Percentiles rank a stretch among this genome's conserved stretches.
These are phyloP conservation scores for Rubia yunnanensis DNA, from an alignment of 257 asterid genomes.

Conservation along the genomic window DNA sequence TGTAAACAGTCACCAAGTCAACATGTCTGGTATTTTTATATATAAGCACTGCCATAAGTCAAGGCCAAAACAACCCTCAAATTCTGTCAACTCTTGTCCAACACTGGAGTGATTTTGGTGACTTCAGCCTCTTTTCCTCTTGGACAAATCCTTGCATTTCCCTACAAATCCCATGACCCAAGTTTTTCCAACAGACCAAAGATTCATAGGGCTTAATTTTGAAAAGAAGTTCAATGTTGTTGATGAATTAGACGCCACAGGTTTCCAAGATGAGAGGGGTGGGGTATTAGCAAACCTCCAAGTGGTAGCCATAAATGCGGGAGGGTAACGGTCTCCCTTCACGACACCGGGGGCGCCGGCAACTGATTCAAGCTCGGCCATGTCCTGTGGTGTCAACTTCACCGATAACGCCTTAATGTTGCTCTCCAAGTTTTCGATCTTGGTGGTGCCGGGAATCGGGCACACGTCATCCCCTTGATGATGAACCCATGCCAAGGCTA, in stretches of 20 bases:
- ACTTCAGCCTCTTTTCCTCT: background rate
- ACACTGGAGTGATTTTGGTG: no score
- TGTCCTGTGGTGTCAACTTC: slow-evolving; percentile 26
- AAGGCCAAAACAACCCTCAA: no score
- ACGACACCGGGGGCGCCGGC: slow-evolving; percentile 27
- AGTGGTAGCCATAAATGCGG: background rate
- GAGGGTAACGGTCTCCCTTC: slow-evolving; percentile 35
- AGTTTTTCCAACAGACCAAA: background rate
- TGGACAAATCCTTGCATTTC: background rate
- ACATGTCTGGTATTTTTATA: background rate
- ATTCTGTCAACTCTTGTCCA: no score
- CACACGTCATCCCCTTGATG: slow-evolving; percentile 32
- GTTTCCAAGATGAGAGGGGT: slow-evolving; percentile 23
- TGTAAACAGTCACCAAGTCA: background rate
- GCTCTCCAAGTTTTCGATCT: slow-evolving; percentile 25
- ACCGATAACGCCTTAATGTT: slow-evolving; percentile 27
- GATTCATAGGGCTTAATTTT: background rate
- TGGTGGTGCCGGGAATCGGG: slow-evolving; percentile 29
- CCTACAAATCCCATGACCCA: background rate
- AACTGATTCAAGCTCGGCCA: slow-evolving; percentile 29
- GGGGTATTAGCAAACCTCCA: slow-evolving; percentile 28
- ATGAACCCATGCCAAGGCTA: slow-evolving; percentile 40
- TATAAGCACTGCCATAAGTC: no score
- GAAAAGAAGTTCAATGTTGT: background rate
- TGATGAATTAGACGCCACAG: background rate